Conservation (phyloP, 2,329 filamentous ascomycete species). For the Lecanicillium sp. region DNA sequence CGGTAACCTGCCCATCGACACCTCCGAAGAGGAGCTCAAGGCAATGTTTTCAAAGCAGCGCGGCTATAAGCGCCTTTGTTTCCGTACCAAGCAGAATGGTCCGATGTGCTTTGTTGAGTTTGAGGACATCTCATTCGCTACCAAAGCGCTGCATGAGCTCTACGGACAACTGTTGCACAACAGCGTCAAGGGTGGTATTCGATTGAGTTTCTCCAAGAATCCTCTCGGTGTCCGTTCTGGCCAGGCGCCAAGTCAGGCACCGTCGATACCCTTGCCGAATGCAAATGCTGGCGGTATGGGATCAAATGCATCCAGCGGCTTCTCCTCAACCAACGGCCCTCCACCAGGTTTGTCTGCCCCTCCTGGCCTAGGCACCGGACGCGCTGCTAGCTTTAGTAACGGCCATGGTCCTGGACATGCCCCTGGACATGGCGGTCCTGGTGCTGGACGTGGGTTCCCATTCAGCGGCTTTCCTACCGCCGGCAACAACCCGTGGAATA, state of each 20-base stretch:
- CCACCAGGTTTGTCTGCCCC: slow-evolving; percentile 74
- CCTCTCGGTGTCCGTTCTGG: slow-evolving; percentile 83
- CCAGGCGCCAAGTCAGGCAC: slow-evolving; percentile 44
- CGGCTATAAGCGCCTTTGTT: slow-evolving; percentile 91
- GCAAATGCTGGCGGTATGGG: slow-evolving; percentile 39
- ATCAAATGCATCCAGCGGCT: slow-evolving; percentile 42
- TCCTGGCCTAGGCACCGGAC: slow-evolving; percentile 50
- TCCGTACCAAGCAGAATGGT: slow-evolving; percentile 88
- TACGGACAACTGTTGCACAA: slow-evolving; percentile 85
- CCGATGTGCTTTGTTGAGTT: slow-evolving; percentile 99
- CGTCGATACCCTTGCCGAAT: slow-evolving; percentile 36
- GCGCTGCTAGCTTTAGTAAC: slow-evolving; percentile 9
- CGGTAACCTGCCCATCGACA: slow-evolving; percentile 88
- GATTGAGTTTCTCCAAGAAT: slow-evolving; percentile 95
- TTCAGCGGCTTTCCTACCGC: slow-evolving; percentile 13
- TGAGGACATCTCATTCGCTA: slow-evolving; percentile 85
- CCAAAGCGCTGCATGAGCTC: slow-evolving; percentile 80
- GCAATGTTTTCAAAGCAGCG: slow-evolving; percentile 86
- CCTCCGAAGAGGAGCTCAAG: slow-evolving; percentile 92
- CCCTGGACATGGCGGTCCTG: background rate
- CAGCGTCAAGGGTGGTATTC: slow-evolving; percentile 88
- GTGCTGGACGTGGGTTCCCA: background rate
- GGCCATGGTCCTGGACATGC: background rate
- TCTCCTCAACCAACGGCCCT: slow-evolving; percentile 63
- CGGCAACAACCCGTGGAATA: slow-evolving; percentile 17